A percentile compares a stretch with the other conserved stretches of the same genome.
These are phyloP conservation scores for Cyclocybe aegerita DNA, from an alignment of 768 basidiomycete genomes.

Conservation along the genomic window DNA sequence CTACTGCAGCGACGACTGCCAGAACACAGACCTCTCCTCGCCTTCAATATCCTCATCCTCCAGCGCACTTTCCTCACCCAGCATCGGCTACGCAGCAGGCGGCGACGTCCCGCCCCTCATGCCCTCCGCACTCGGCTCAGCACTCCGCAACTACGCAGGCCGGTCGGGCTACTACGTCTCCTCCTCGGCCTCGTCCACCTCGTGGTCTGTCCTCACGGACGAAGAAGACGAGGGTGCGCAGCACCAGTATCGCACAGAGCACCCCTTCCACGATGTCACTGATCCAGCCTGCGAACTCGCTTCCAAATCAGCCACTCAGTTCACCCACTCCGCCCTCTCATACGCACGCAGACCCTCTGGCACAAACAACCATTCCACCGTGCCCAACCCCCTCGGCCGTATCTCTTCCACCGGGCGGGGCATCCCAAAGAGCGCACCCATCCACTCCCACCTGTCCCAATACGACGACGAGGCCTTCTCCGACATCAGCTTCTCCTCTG, in stretches of 20 bases:
- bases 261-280: constrained; percentile 35
- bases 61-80: no score
- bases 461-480: constrained; percentile 47
- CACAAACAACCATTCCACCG: constrained; percentile 65
- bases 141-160: constrained; percentile 43
- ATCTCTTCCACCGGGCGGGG: constrained; percentile 45
- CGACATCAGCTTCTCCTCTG: constrained; percentile 39
- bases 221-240: constrained; percentile 56
- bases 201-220: constrained; percentile 66
- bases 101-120: constrained; percentile 67
- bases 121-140: constrained; percentile 52
- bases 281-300: constrained; percentile 39
- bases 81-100: constrained; percentile 49
- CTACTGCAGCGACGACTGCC: constrained; percentile 69
- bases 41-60: no score
- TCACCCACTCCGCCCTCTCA: constrained; percentile 47
- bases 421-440: constrained; percentile 42
- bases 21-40: constrained; percentile 56
- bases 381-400: constrained; percentile 55
- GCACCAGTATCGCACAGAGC: constrained; percentile 31
- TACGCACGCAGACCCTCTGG: constrained; percentile 72
- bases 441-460: constrained; percentile 36
- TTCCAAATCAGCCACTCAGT: constrained; percentile 40
- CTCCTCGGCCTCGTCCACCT: constrained; percentile 59
- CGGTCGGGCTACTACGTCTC: constrained; percentile 55